Evolutionary conservation across 148 eudicot species (phyloP), one percentile per base, ranked within the genome.

Genomic region (Agrostemma githago): DNA sequence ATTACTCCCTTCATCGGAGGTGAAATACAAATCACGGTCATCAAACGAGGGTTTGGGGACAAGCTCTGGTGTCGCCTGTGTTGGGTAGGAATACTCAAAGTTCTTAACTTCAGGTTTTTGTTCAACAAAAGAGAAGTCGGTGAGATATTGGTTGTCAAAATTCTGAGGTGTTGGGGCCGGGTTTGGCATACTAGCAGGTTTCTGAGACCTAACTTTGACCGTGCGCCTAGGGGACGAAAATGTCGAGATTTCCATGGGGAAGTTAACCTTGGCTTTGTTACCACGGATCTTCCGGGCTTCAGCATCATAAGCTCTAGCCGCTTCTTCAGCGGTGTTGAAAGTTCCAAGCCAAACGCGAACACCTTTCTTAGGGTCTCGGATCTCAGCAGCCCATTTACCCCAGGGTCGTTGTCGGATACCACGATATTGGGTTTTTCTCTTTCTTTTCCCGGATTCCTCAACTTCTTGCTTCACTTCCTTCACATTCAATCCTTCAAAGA

Each of bases 381-480:
- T 96, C 85, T 96, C 99, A 80, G 99, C 99, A 56, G 99, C 99
- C 99, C 99, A 96, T 77, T 96, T 96, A 40, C 97, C 99, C 99
- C 99, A 96, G 21, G 99, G 97, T 56, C 99, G 97, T 62, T 92
- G 97, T 20, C 99, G 86, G 75, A 96, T 96, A 7, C 99, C 99
- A 63, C 99, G 85, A 74, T 86, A 96, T 76, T 92, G 91, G 70
- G 89, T 90, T 88, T 96, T 92, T 78, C 94, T 88, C 87, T 92
- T 96, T 62, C 89, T 85, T 79, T 87, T 89, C 14, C 86, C 86
- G 34, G 91, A 82, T 68, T 90, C 89, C 34, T 89, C 95, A 72
- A 82, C 78, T 61, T 85, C 87, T 43, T 76, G 83, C 61, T 79
- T 76, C 62, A 76, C 62, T 51, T 92, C 88, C 77, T 39, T 82